phyloP scores from a whole-genome alignment of 2,329 filamentous ascomycete genomes.

The Parasarocladium wereldwijsianum region DNA sequence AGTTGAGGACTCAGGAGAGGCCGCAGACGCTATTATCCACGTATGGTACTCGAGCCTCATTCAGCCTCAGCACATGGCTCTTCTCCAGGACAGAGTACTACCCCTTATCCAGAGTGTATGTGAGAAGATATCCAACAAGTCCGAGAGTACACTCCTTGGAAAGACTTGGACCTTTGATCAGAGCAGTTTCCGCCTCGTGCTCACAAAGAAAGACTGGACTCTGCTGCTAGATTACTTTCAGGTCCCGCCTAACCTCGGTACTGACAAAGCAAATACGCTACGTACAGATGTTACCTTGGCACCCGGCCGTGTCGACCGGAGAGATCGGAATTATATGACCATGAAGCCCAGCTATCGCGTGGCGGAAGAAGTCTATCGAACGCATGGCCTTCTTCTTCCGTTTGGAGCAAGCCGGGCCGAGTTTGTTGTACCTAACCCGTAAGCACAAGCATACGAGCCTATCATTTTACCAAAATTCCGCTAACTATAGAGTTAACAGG shows the following conservation, averaged over 20 bases:
- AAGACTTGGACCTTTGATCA: neutral
- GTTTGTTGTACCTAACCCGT: slow-evolving; percentile 3
- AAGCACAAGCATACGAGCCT: neutral
- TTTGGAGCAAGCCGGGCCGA: slow-evolving; percentile 7
- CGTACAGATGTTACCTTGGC: neutral
- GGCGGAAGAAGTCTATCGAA: slow-evolving; percentile 6
- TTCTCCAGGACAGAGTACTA: slow-evolving; percentile 8
- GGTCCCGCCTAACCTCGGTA: neutral
- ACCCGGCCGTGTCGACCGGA: neutral
- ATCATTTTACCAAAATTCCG: neutral
- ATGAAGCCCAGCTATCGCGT: slow-evolving; percentile 6
- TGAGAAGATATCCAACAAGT: neutral
- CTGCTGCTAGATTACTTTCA: neutral
- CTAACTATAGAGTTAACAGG: no score
- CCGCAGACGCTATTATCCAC: slow-evolving; percentile 6
- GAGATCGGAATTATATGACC: neutral
- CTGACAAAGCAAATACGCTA: neutral
- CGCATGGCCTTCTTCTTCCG: slow-evolving; percentile 11
- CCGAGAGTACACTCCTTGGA: neutral
- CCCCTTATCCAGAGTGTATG: neutral
- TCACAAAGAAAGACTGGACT: slow-evolving; percentile 4
- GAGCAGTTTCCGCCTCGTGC: slow-evolving; percentile 1
- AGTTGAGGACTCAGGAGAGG: slow-evolving; percentile 4
- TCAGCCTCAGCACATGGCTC: slow-evolving; percentile 4
- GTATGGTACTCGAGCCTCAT: slow-evolving; percentile 7